phyloP scores from a whole-genome alignment of 768 basidiomycete species.

The Psilocybe tampanensis region DNA sequence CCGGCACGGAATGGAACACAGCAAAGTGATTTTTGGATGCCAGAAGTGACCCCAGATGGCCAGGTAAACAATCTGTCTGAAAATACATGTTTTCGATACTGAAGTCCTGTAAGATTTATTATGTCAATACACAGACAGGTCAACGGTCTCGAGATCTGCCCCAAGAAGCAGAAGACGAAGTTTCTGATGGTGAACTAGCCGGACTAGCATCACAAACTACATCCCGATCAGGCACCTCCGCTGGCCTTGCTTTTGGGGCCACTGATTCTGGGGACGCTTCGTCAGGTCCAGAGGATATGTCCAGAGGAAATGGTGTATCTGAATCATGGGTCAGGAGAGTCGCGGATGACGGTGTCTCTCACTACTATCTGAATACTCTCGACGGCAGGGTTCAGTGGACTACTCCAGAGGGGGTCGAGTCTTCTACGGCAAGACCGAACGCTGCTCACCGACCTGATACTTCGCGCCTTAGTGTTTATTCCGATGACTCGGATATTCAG shows the following conservation, averaged over 20 bases:
- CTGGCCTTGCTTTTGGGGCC: constrained; percentile 49
- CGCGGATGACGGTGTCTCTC: constrained; percentile 81
- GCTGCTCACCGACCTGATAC: constrained; percentile 33
- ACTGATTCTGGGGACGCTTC: constrained; percentile 39
- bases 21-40: constrained; percentile 89
- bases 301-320: constrained; percentile 61
- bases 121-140: constrained; percentile 89
- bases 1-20: constrained; percentile 34
- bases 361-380: constrained; percentile 75
- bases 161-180: constrained; percentile 65
- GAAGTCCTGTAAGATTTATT: constrained; percentile 74
- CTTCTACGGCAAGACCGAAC: constrained; percentile 22
- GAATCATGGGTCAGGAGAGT: constrained; percentile 84
- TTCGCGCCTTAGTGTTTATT: constrained; percentile 66
- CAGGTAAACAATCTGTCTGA: constrained; percentile 58
- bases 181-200: constrained; percentile 64
- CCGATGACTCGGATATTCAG: constrained; percentile 78
- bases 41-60: constrained; percentile 78
- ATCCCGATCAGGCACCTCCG: constrained; percentile 56
- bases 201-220: constrained; percentile 59
- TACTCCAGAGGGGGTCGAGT: constrained; percentile 48
- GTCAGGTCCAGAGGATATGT: constrained; percentile 37
- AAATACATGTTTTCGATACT: neutral
- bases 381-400: constrained; percentile 74
- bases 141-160: constrained; percentile 86